A percentile compares a stretch with the other conserved stretches of the same genome.
Conservation (phyloP, 139 green algal genomes). For the Gonium pectorale region DNA sequence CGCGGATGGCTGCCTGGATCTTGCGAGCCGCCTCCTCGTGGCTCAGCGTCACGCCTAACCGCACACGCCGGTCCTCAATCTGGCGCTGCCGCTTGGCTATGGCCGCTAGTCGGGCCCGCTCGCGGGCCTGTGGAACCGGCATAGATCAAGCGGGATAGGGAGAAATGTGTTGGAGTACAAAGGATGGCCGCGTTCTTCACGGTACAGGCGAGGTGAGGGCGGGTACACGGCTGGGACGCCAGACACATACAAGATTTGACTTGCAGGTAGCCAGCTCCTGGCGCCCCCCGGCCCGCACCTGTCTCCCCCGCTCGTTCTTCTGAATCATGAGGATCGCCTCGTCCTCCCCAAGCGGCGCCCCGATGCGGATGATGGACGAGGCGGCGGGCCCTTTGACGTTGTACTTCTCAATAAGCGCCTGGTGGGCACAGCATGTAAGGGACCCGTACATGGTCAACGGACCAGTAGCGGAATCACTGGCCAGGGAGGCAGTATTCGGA, state of each 20-base stretch:
- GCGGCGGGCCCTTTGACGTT: conserved; percentile 53
- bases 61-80: conserved; percentile 67
- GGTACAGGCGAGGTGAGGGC: background rate
- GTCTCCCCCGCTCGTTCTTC: conserved; percentile 76
- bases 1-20: conserved; percentile 81
- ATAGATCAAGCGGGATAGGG: too few relatives aligned
- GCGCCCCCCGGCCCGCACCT: background rate
- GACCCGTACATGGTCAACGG: too few relatives aligned
- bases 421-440: conserved; percentile 17
- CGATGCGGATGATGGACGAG: conserved; percentile 53
- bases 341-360: conserved; percentile 65
- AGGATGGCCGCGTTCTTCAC: too few relatives aligned
- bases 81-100: conserved; percentile 73
- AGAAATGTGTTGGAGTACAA: too few relatives aligned
- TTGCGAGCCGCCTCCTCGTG: conserved; percentile 74
- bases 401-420: conserved; percentile 86
- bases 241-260: too few relatives aligned
- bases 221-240: background rate
- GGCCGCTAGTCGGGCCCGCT: conserved; percentile 60
- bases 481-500: too few relatives aligned
- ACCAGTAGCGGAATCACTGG: too few relatives aligned
- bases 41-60: conserved; percentile 64
- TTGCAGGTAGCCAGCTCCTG: background rate
- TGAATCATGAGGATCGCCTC: conserved; percentile 80
- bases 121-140: conserved; percentile 77